phyloP scores from a whole-genome alignment of 192 early-diverging fungal genomes.

The Entomortierella lignicola region DNA sequence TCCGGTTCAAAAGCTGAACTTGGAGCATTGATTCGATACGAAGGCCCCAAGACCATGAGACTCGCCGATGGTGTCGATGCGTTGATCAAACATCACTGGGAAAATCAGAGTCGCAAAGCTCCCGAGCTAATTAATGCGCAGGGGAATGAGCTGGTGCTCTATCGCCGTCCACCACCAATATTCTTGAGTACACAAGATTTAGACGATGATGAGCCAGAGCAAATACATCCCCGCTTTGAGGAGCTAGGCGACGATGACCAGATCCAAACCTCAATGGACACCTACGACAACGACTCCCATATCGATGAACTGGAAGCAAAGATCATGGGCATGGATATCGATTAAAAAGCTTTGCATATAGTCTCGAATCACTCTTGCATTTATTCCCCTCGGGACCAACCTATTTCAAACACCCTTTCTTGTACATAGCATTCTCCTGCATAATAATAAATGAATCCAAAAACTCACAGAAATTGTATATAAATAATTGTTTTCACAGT shows the following conservation, averaged over 20 bases:
- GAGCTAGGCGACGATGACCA: conserved; percentile 28
- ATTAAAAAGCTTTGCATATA: conserved; percentile 1
- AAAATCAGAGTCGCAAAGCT: neutral
- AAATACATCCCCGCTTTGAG: conserved; percentile 3
- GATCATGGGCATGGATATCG: conserved; percentile 51
- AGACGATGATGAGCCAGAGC: conserved; percentile 15
- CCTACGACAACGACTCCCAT: neutral
- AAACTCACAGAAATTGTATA: too few relatives aligned
- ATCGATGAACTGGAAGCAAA: conserved; percentile 24
- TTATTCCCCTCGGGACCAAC: neutral
- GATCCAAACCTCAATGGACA: neutral
- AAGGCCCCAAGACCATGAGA: conserved; percentile 37
- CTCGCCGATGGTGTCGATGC: conserved; percentile 37
- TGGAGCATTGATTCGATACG: conserved; percentile 35
- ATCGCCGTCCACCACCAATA: conserved; percentile 13
- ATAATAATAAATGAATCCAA: neutral
- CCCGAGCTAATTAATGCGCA: conserved; percentile 4
- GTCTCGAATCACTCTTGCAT: neutral
- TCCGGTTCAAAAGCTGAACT: conserved; percentile 6
- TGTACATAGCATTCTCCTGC: conserved; percentile 12
- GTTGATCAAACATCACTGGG: conserved; percentile 18
- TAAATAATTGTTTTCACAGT: too few relatives aligned
- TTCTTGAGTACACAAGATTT: conserved; percentile 1
- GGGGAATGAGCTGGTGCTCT: conserved; percentile 38
- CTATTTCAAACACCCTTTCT: neutral